Base-by-base conservation (phyloP, 805 yeast species). In the Candida bentonensis region DNA sequence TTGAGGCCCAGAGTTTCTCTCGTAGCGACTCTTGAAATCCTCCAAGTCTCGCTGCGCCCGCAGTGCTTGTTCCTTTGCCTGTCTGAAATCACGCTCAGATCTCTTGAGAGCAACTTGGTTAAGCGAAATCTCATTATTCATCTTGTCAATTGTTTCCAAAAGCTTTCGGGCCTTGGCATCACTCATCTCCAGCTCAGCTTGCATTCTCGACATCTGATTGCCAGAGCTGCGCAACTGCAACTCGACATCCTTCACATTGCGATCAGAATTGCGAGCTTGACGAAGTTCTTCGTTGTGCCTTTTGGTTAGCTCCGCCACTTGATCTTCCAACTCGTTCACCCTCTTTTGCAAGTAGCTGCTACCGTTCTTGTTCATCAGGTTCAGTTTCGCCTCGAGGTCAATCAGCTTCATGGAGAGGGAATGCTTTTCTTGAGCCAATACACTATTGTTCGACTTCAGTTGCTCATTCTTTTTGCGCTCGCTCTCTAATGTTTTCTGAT, bases 391-490 rank as follows among this genome's bases (percentile, higher is more conserved):
- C 20, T 30, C 36, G 17, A 30, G n/a, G n/a, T 30, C 36, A 11
- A 30, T 30, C 11, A 30, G 36, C 36, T 30, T 30, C 17, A 30
- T 4, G 17, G 36, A 30, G 5, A 30, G 17, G n/a, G 36, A 30
- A 5, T 30, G 36, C 36, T 30, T 30, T 15, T 30, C 36, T 5
- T 30, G 36, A 30, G 36, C 11, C 7, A 30, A 17, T 13, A 13
- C 20, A 30, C 36, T 15, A 30, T 30, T 30, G 20, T 4, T 15
- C 7, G 36, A 9, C 5, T 11, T 17, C 20, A 30, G 47, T 34
- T 52, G 51, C 23, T 49, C 52, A 22, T 48, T 47, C 36, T 44
- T 34, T 15, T 34, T 25, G 3, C 49, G 39, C 42, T 54, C 57
- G 4, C 36, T 44, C 27, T 54, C 55, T 30, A 51, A 39, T 2